These are phyloP conservation scores for Spathaspora girioi DNA, from an alignment of 805 yeast species.

Conservation along the genomic window DNA sequence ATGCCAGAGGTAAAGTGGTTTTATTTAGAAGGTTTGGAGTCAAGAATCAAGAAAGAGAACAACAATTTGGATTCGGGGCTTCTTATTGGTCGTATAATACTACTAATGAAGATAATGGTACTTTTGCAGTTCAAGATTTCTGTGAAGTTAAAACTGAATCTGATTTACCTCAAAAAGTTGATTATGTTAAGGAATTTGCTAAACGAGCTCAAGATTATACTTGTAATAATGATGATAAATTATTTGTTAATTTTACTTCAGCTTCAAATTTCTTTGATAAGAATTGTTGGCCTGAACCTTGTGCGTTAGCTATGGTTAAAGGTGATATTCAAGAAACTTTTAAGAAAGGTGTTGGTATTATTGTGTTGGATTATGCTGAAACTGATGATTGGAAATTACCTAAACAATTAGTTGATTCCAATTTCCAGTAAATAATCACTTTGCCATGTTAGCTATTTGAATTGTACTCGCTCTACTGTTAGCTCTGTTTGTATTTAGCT, in stretches of 20 bases:
- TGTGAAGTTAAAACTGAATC: slow-evolving; percentile 54
- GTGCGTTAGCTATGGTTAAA: slow-evolving; percentile 49
- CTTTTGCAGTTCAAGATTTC: slow-evolving; percentile 67
- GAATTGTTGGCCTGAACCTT: slow-evolving; percentile 70
- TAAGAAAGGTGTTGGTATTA: slow-evolving; percentile 57
- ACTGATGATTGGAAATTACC: slow-evolving; percentile 56
- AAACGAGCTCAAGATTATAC: slow-evolving; percentile 50
- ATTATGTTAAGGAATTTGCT: slow-evolving; percentile 54
- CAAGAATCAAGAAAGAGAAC: slow-evolving; percentile 36
- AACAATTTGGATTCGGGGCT: slow-evolving; percentile 65
- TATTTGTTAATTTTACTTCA: slow-evolving; percentile 69
- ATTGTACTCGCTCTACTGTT: not conserved
- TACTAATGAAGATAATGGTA: slow-evolving; percentile 60
- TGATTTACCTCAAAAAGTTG: slow-evolving; percentile 55
- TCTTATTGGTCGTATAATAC: slow-evolving; percentile 64
- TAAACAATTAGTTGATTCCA: slow-evolving; percentile 48
- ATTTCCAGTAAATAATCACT: slow-evolving; percentile 23
- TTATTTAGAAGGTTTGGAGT: slow-evolving; percentile 73
- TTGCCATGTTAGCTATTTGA: not conserved
- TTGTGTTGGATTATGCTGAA: slow-evolving; percentile 68
- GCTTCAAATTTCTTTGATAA: slow-evolving; percentile 71
- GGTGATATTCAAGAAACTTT: slow-evolving; percentile 46
- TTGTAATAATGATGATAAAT: slow-evolving; percentile 44
- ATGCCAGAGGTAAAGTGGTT: slow-evolving; percentile 62
- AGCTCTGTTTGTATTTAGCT: not conserved